Percentiles rank a stretch among this genome's conserved stretches.
Evolutionary conservation across 192 early-diverging fungal genomes (phyloP).

Genomic region (Linnemannia schmuckeri): DNA sequence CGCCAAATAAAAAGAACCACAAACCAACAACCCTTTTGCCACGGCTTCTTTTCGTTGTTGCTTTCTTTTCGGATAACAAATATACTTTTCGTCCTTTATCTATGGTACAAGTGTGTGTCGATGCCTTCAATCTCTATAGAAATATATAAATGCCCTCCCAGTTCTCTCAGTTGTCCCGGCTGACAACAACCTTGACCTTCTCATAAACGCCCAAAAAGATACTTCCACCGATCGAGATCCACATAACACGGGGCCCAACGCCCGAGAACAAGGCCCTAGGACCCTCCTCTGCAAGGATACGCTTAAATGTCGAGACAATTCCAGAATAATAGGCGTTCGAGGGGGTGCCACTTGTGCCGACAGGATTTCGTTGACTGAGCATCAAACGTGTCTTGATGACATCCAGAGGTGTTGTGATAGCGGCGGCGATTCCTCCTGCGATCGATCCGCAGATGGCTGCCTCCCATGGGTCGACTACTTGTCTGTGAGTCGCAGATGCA

Average conservation of each 20-base stretch:
- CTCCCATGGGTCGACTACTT: conserved; percentile 77
- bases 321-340: conserved; percentile 72
- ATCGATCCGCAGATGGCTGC: conserved; percentile 89
- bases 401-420: conserved; percentile 94
- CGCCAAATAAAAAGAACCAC: background rate
- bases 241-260: conserved; percentile 91
- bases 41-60: background rate
- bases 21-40: background rate
- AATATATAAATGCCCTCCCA: background rate
- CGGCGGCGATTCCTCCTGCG: conserved; percentile 92
- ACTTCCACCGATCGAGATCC: conserved; percentile 96
- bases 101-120: conserved; percentile 10
- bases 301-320: conserved; percentile 76
- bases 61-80: background rate
- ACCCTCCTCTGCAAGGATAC: conserved; percentile 87
- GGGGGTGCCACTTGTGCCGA: conserved; percentile 23
- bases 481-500: conserved; percentile 60
- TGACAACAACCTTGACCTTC: conserved; percentile 63
- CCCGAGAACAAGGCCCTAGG: conserved; percentile 84
- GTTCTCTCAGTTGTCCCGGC: background rate
- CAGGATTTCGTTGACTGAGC: conserved; percentile 77
- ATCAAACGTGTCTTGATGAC: conserved; percentile 97
- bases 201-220: conserved; percentile 98
- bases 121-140: background rate
- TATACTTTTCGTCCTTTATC: background rate